Evolutionary conservation across 1,284 basidiomycete species (phyloP).

Genomic region (Pyrrhoderma lamaoense): DNA sequence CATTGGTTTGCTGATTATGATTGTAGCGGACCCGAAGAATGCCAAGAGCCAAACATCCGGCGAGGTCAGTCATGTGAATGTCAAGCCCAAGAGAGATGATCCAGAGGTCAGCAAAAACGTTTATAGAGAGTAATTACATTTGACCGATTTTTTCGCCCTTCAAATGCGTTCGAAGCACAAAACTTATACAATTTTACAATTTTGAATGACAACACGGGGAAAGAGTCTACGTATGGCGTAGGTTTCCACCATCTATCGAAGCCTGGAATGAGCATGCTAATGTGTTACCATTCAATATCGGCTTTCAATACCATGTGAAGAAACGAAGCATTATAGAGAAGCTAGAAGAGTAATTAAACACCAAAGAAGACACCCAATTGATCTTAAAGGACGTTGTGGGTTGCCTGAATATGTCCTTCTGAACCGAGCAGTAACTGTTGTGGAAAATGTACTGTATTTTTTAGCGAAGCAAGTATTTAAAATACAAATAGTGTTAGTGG

Average conservation of each 20-base stretch:
- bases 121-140: neutral
- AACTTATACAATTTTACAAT: constrained; percentile 15
- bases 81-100: constrained; percentile 12
- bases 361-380: neutral
- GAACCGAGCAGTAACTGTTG: too few relatives aligned
- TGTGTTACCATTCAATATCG: too few relatives aligned
- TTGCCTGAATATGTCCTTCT: too few relatives aligned
- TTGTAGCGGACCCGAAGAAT: constrained; percentile 11
- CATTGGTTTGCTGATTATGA: neutral
- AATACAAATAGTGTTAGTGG: too few relatives aligned
- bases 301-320: neutral
- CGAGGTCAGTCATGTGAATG: constrained; percentile 10
- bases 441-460: too few relatives aligned
- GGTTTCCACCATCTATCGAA: neutral
- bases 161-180: constrained; percentile 7
- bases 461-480: too few relatives aligned
- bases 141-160: neutral
- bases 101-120: constrained; percentile 7
- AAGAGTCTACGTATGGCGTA: constrained; percentile 17
- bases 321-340: constrained; percentile 9
- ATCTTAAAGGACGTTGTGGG: too few relatives aligned
- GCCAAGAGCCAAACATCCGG: constrained; percentile 13
- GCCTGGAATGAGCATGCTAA: too few relatives aligned
- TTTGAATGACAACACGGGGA: constrained; percentile 14
- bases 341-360: constrained; percentile 6